These are phyloP conservation scores for Plasmopara muralis DNA, from an alignment of 352 stramenopile species.

Conservation along the genomic window DNA sequence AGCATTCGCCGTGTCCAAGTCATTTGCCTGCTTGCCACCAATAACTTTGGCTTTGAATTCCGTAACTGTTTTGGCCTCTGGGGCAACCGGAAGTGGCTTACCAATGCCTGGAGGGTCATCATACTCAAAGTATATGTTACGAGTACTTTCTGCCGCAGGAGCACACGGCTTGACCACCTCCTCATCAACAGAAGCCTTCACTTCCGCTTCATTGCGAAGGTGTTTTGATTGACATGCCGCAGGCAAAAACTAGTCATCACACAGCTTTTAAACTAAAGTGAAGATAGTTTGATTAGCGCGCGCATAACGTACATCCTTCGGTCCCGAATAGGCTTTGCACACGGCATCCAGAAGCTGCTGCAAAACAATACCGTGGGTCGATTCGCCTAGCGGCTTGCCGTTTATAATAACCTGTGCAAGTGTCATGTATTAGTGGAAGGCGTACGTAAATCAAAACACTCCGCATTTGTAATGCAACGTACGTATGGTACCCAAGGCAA, in stretches of 20 bases:
- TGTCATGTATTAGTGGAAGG: neutral
- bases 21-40: slow-evolving; percentile 23
- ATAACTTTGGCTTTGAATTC: slow-evolving; percentile 36
- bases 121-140: slow-evolving; percentile 24
- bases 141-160: slow-evolving; percentile 49
- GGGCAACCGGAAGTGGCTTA: slow-evolving; percentile 28
- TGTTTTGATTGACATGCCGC: slow-evolving; percentile 52
- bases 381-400: slow-evolving; percentile 43
- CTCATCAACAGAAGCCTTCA: slow-evolving; percentile 29
- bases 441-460: neutral
- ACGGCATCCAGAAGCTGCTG: slow-evolving; percentile 60
- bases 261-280: slow-evolving; percentile 1
- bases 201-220: slow-evolving; percentile 40
- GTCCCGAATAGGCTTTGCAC: slow-evolving; percentile 61
- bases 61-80: slow-evolving; percentile 28
- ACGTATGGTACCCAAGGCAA: slow-evolving; percentile 68
- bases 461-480: slow-evolving; percentile 14
- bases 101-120: slow-evolving; percentile 62
- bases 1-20: slow-evolving; percentile 13
- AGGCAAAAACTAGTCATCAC: slow-evolving; percentile 29
- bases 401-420: slow-evolving; percentile 52
- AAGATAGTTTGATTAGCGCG: neutral
- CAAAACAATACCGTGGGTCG: slow-evolving; percentile 54
- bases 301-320: slow-evolving; percentile 27
- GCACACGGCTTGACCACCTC: slow-evolving; percentile 59